Conservation (phyloP, 73 alveolate species). For the Paraurostyla sp. region DNA sequence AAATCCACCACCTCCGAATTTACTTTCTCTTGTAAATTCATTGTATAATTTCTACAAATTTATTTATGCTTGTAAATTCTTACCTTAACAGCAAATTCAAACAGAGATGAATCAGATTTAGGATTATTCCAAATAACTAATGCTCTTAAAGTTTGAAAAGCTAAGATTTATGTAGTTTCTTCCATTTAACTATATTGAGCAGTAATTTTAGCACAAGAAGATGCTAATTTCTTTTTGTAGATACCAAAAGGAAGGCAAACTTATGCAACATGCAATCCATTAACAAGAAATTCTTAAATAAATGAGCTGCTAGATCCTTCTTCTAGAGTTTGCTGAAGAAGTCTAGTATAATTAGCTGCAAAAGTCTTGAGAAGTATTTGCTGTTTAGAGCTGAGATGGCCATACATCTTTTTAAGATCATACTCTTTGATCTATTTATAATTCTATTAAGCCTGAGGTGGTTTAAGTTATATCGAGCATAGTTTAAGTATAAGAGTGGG, state of each 20-base stretch:
- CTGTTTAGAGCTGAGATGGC: slow-evolving; percentile 40
- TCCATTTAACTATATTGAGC: neutral
- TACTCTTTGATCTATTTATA: slow-evolving; percentile 2
- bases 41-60: neutral
- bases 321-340: slow-evolving; percentile 21
- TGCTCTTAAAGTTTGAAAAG: slow-evolving; percentile 12
- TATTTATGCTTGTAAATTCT: neutral
- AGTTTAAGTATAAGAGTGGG: slow-evolving; percentile 7
- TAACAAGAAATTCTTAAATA: slow-evolving; percentile 26
- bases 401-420: slow-evolving; percentile 35
- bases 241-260: slow-evolving; percentile 31
- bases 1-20: slow-evolving; percentile 63
- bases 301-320: slow-evolving; percentile 40
- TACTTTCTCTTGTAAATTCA: slow-evolving; percentile 46
- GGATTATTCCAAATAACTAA: slow-evolving; percentile 18
- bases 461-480: slow-evolving; percentile 4
- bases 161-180: slow-evolving; percentile 11
- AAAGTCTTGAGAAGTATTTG: slow-evolving; percentile 37
- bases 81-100: slow-evolving; percentile 50
- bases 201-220: slow-evolving; percentile 14
- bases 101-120: slow-evolving; percentile 41
- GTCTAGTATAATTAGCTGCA: slow-evolving; percentile 42
- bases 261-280: slow-evolving; percentile 27
- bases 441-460: neutral
- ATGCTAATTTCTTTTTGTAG: slow-evolving; percentile 18